Evolutionary conservation across 164 flowering plant genomes (phyloP), one percentile per base, ranked within the genome.

Genomic region (Chimonanthus praecox): DNA sequence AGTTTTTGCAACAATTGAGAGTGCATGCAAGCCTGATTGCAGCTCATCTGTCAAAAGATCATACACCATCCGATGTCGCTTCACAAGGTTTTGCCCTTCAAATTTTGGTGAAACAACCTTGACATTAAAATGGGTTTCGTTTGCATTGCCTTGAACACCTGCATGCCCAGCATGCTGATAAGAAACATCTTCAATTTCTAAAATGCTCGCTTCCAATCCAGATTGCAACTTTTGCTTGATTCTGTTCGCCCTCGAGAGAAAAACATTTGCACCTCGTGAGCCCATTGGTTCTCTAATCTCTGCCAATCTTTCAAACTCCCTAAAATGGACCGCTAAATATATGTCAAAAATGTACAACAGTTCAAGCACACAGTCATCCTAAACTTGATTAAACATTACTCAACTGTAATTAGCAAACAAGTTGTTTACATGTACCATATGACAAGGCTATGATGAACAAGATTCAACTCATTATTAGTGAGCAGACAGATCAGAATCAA

Each of bases 111-210:
- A 90, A 3, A 94, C 92, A 67, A 92, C 79, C 80, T 83, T 88
- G 51, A 94, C 75, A 71, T 94, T 90, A 79, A 89, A 94, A 73
- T 94, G 95, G 5, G 97, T 92, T 78, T 92, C 95, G 16, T 81
- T 83, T 7, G 82, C 78, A 67, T 76, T 66, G 60, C 74, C 89
- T 72, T 76, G 85, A 7, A 92, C 84, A 66, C 87, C 97, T 5
- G 91, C 87, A 74, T 89, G 98, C n/a, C 96, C 93, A 1, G 92
- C 93, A 78, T 92, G 98, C 82, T 88, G 88, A 58, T 85, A 75
- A 4, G 97, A 92, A 21, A 92, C 92, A 75, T 92, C 97, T 48
- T 88, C 92, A 5, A 92, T 82, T 70, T 86, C 90, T 69, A 92
- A 54, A 16, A 73, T 50, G 47, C 75, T 80, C 1, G 90, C 85